Evolutionary conservation across 768 basidiomycete genomes (phyloP).

Genomic region (Rossbeevera mucosa): DNA sequence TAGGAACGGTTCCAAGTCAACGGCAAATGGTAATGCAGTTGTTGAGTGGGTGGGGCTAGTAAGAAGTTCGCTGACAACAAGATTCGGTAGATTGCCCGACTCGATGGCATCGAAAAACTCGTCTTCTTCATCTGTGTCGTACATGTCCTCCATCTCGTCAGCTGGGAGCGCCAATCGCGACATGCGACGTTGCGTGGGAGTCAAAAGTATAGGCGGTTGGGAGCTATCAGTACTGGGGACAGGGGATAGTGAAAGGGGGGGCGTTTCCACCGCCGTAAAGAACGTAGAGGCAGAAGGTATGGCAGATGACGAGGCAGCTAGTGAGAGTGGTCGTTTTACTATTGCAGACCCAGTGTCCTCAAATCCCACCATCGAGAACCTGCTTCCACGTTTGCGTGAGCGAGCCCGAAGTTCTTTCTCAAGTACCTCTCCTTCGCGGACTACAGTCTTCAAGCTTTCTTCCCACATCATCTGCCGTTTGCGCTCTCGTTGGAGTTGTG

Average conservation of each 20-base stretch:
- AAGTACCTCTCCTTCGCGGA: constrained; percentile 77
- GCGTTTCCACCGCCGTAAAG: constrained; percentile 22
- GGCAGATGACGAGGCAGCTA: constrained; percentile 3
- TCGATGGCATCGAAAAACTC: constrained; percentile 99
- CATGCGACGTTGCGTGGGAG: constrained; percentile 22
- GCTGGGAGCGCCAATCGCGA: constrained; percentile 9
- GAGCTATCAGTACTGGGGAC: constrained; percentile 2
- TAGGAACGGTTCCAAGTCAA: constrained; percentile 48
- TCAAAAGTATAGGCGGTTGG: constrained; percentile 9
- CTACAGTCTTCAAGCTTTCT: constrained; percentile 81
- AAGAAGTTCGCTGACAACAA: constrained; percentile 65
- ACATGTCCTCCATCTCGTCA: constrained; percentile 32
- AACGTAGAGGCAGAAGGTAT: constrained; percentile 20
- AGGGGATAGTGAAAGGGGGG: constrained; percentile 9
- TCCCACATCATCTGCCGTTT: constrained; percentile 77
- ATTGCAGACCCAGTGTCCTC: constrained; percentile 17
- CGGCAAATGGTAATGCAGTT: constrained; percentile 30
- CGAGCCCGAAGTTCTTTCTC: constrained; percentile 72
- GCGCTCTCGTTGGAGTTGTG: constrained; percentile 59
- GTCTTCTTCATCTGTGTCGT: constrained; percentile 78
- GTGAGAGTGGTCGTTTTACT: constrained; percentile 20
- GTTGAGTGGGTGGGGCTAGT: constrained; percentile 39
- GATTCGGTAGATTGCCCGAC: constrained; percentile 67
- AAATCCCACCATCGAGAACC: constrained; percentile 42
- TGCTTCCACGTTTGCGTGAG: constrained; percentile 55